Evolutionary conservation across 2,329 filamentous ascomycete species (phyloP).

Genomic region (Pyrenophora graminea): DNA sequence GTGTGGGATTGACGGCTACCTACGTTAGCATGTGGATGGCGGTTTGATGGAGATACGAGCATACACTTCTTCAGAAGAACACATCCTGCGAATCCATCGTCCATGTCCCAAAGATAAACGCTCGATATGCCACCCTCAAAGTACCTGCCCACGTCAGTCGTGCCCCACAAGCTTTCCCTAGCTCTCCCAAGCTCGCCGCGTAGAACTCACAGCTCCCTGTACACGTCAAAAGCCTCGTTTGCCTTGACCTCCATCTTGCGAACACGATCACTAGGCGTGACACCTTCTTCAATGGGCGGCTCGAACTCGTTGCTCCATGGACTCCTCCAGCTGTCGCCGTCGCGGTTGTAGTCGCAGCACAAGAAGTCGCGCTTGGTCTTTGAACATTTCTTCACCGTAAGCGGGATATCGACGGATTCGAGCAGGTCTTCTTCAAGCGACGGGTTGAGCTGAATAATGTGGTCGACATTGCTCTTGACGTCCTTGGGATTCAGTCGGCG

Average conservation of each 20-base stretch:
- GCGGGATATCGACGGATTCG: constrained; percentile 94
- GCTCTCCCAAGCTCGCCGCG: neutral
- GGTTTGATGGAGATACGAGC: constrained; percentile 27
- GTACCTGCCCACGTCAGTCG: constrained; percentile 59
- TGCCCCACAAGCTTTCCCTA: neutral
- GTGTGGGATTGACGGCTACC: constrained; percentile 68
- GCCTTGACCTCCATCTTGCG: constrained; percentile 91
- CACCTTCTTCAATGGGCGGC: constrained; percentile 81
- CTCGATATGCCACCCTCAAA: constrained; percentile 95
- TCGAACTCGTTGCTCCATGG: constrained; percentile 99
- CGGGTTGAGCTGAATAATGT: constrained; percentile 85
- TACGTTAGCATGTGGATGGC: constrained; percentile 17
- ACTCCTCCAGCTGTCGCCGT: constrained; percentile 95
- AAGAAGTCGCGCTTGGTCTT: constrained; percentile 93
- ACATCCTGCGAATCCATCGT: constrained; percentile 96
- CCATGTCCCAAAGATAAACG: constrained; percentile 97
- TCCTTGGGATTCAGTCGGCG: constrained; percentile 95
- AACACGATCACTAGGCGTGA: constrained; percentile 86
- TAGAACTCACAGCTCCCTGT: constrained; percentile 73
- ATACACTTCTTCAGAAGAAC: constrained; percentile 92
- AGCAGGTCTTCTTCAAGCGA: constrained; percentile 96
- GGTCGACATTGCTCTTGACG: constrained; percentile 83
- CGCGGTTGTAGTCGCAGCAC: constrained; percentile 99
- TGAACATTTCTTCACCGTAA: constrained; percentile 81
- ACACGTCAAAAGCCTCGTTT: constrained; percentile 96